phyloP scores from a whole-genome alignment of 75 land plant species.

The Selaginella tamariscina region DNA sequence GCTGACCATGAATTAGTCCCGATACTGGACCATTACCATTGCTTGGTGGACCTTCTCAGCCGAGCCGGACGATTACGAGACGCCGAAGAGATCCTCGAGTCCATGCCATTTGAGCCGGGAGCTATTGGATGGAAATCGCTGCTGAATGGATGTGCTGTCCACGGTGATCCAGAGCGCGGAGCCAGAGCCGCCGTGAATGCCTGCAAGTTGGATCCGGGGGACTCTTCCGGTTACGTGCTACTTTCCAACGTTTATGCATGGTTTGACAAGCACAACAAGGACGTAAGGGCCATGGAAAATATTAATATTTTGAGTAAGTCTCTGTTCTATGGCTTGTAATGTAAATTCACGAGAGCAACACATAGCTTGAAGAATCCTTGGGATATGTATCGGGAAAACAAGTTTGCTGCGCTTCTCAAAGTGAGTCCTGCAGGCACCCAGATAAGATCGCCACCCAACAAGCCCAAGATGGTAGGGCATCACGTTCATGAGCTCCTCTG shows the following conservation, averaged over 20 bases:
- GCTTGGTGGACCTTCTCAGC: neutral
- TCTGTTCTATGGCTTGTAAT: too few species aligned
- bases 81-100: neutral
- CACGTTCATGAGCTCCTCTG: conserved; percentile 15
- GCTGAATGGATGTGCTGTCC: conserved; percentile 1
- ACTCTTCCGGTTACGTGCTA: neutral
- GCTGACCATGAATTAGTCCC: neutral
- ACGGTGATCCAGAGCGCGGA: neutral
- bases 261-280: too few species aligned
- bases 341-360: too few species aligned
- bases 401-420: neutral
- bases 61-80: neutral
- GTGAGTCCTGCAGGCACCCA: conserved; percentile 23
- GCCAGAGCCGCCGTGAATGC: neutral
- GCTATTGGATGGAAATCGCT: neutral
- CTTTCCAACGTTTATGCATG: conserved; percentile 1
- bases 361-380: neutral
- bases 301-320: too few species aligned
- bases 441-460: conserved; percentile 19
- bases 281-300: too few species aligned
- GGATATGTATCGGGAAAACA: neutral
- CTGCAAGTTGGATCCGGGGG: neutral
- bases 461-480: conserved; percentile 17
- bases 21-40: neutral
- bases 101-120: conserved; percentile 4